Base-by-base conservation (phyloP, 2,329 filamentous ascomycete species). In the Herpomyces periplanetae region DNA sequence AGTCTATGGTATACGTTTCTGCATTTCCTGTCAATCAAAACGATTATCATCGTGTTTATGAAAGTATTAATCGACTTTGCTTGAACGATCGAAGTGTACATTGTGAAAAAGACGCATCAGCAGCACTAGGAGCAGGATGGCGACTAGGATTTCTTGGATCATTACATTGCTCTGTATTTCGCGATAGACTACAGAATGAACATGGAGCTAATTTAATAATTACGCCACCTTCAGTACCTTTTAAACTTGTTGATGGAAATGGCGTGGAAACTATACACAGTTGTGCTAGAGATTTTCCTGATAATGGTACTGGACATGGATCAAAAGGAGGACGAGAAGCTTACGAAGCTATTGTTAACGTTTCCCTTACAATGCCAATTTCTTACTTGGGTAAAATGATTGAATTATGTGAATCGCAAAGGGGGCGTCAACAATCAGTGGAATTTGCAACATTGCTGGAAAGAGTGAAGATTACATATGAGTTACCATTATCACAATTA, bases 1-100 rank as follows among this genome's bases (percentile, higher is more conserved):
- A 96, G 37, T 64, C 73, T 4, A 96, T 96, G 80, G 80, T 96
- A 3, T 96, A 96, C 29, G 80, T 96, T 3, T 73, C 75, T 1
- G 80, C 80, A 0, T 96, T 87, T 30, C 80, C 80, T 0, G 71
- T 73, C 0, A 73, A 96, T 31, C 71, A 85, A 28, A 47, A 59
- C 29, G 68, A 87, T 35, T 75, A 85, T 33, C 51, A 54, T 16
- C 64, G 71, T 31, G 44, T 96, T 3, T 68, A 84, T 26, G 75
- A 91, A 36, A 87, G 71, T 36, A 88, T 96, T 33, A 62, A 63
- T 24, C 75, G 91, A 34, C 56, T 96, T 7, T 59, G 75, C 2
- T 53, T 96, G 20, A 96, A 96, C 35, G 80, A 96, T 36, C 59
- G 80, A 23, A 87, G 71, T 34, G 68, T 96, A 13, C 87, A 71